Evolutionary conservation across 352 stramenopile species (phyloP), one percentile per base, ranked within the genome.

Genomic region (Pilasporangium apinafurcum): DNA sequence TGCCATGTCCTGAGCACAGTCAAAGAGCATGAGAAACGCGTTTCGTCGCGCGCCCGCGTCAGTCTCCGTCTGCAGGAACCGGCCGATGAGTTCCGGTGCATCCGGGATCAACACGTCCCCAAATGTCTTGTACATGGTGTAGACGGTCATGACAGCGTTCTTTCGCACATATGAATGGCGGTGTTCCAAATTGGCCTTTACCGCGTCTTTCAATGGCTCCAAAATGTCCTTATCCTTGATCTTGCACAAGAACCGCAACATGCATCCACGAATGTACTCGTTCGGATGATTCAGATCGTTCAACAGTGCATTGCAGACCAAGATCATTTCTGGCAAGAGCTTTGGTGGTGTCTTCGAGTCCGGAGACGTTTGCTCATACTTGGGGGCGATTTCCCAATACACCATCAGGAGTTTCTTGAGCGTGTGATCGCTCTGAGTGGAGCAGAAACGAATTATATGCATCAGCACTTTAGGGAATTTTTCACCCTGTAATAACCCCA

Each of bases 251-350:
- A 99, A 99, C 18, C 97, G 84, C 38, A 99, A 78, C 86, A 99
- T 99, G 50, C 82, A 98, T 48, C 96, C 97, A 36, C 97, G 95
- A 36, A 99, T 97, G 68, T 96, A 99, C 77, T 99, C 97, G 65
- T 99, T 99, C 34, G 97, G 95, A 71, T 99, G 96, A 60, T 99
- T 99, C 32, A 99, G 65, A 70, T 99, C 97, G 63, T 99, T 99
- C 53, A 98, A 86, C 32, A 99, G 75, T 8, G 97, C 96, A 56
- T 99, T 99, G 66, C 97, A 99, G 8, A 99, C 86, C 17, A 99
- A 71, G 67, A 99, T 98, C 96, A 99, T 99, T 76, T 99, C 97
- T 1, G 95, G 95, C 26, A 99, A 70, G 16, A 99, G 79, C 68
- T 99, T 99, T 20, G 90, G 84, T 20, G 70, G 51, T 17, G 72